Base-by-base conservation (phyloP, 2,329 filamentous ascomycete species). In the Daldinia sp. region DNA sequence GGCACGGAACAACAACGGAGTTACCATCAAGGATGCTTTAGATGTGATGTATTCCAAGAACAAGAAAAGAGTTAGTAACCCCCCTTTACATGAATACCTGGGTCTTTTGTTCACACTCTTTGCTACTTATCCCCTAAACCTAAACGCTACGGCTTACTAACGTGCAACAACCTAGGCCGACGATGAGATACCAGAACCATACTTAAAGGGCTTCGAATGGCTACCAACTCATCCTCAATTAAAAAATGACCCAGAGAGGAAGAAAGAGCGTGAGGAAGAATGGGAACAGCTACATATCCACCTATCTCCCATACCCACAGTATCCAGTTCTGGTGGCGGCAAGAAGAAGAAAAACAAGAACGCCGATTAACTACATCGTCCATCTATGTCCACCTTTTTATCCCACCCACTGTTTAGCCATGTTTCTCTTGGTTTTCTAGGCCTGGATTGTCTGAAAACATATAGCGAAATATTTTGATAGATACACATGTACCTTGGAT, bases 31-130 rank as follows among this genome's bases (percentile, higher is more conserved):
- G 84, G 94, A 98, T 79, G 93, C 93, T 61, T 77, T 97, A 77
- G 93, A 97, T 77, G 94, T 92, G 73, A 97, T 98, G 80, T 85
- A 97, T 85, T n/a, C n/a, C n/a, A 97, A 97, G 84, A 96, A 92
- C 85, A 96, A 96, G 87, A 97, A 97, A 88, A 90, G 94, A 86
- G 94, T 94, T 80, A 72, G 87, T 58, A 48, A 13, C 47, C 23
- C n/a, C n/a, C n/a, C n/a, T n/a, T n/a, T n/a, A n/a, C n/a, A n/a
- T n/a, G n/a, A n/a, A n/a, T n/a, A n/a, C n/a, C 17, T 34, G 8
- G 4, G 3, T 25, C 10, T 25, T 23, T 17, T 15, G 5, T 27
- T 1, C 11, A 23, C n/a, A n/a, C n/a, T n/a, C n/a, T n/a, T n/a
- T n/a, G n/a, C n/a, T n/a, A n/a, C n/a, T n/a, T n/a, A n/a, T n/a